phyloP scores from a whole-genome alignment of 768 basidiomycete genomes.

The Cyclocybe cylindracea region DNA sequence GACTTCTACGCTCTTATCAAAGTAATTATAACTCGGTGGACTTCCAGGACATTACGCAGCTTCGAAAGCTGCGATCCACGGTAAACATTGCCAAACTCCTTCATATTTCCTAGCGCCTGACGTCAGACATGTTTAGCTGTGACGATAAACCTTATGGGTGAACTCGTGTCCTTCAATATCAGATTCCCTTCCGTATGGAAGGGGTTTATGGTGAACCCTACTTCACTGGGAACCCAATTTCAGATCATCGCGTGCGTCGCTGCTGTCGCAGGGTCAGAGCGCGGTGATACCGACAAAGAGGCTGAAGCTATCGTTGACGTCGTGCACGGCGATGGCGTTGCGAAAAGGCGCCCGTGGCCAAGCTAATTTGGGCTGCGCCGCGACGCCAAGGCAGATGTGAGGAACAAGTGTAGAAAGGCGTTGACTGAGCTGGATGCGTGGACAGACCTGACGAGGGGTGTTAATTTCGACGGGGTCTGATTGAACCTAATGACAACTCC shows the following conservation, averaged over 20 bases:
- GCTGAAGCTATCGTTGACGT: conserved; percentile 51
- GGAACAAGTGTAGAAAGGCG: conserved; percentile 45
- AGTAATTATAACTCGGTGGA: neutral
- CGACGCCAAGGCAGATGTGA: conserved; percentile 54
- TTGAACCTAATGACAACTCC: too few species aligned
- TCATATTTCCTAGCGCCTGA: too few species aligned
- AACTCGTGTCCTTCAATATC: conserved; percentile 57
- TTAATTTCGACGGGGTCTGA: conserved; percentile 44
- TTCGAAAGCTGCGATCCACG: conserved; percentile 63
- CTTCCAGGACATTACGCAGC: conserved; percentile 40
- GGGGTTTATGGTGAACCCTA: conserved; percentile 47
- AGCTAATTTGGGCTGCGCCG: conserved; percentile 29
- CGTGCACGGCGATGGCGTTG: conserved; percentile 48
- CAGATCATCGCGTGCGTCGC: conserved; percentile 31
- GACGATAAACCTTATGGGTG: conserved; percentile 52
- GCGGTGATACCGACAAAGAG: conserved; percentile 60
- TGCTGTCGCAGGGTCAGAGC: conserved; percentile 44
- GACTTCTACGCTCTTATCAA: neutral
- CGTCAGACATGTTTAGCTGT: conserved; percentile 37
- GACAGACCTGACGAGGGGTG: conserved; percentile 48
- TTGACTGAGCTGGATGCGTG: conserved; percentile 52
- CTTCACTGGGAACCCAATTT: conserved; percentile 39
- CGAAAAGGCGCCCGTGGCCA: conserved; percentile 27
- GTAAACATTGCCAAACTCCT: conserved; percentile 26
- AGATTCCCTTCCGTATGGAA: conserved; percentile 60